phyloP scores from a whole-genome alignment of 768 basidiomycete species.

The Tylopilus vinaceipallidus region DNA sequence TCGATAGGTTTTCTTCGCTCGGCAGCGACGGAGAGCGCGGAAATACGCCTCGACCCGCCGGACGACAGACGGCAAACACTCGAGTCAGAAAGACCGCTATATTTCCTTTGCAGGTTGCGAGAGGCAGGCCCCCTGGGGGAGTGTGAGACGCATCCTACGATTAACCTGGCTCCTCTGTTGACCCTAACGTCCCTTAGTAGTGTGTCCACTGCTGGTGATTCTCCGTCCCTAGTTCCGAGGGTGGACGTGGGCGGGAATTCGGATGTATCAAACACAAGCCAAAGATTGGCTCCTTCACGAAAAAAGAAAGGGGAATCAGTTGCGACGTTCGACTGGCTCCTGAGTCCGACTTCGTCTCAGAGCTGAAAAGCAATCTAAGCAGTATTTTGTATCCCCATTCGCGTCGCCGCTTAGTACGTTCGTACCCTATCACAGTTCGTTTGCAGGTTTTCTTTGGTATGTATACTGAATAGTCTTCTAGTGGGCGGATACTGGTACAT shows the following conservation, averaged over 20 bases:
- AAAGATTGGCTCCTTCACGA: slow-evolving; percentile 3
- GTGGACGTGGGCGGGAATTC: slow-evolving; percentile 15
- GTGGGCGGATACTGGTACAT: neutral
- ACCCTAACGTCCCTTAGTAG: neutral
- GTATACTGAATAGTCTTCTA: neutral
- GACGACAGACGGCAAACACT: neutral
- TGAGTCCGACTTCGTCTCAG: slow-evolving; percentile 5
- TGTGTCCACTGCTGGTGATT: neutral
- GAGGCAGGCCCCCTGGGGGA: slow-evolving; percentile 6
- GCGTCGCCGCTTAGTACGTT: neutral
- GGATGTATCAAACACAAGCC: slow-evolving; percentile 14
- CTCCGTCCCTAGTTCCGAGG: slow-evolving; percentile 15
- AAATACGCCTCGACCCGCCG: slow-evolving; percentile 25
- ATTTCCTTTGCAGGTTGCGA: slow-evolving; percentile 21
- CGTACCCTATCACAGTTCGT: neutral
- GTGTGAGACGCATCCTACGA: slow-evolving; percentile 12
- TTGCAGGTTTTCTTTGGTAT: neutral
- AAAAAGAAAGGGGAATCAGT: neutral
- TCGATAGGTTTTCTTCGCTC: neutral
- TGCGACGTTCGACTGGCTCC: slow-evolving; percentile 15
- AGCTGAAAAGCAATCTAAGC: neutral
- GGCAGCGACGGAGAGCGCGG: slow-evolving; percentile 13
- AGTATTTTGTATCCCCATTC: no score
- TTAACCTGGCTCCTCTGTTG: neutral
- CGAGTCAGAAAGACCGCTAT: neutral